Percentiles rank a stretch among this genome's conserved stretches.
These are phyloP conservation scores for Cryptococcus sp. DNA, from an alignment of 1,284 basidiomycete genomes.

Conservation along the genomic window DNA sequence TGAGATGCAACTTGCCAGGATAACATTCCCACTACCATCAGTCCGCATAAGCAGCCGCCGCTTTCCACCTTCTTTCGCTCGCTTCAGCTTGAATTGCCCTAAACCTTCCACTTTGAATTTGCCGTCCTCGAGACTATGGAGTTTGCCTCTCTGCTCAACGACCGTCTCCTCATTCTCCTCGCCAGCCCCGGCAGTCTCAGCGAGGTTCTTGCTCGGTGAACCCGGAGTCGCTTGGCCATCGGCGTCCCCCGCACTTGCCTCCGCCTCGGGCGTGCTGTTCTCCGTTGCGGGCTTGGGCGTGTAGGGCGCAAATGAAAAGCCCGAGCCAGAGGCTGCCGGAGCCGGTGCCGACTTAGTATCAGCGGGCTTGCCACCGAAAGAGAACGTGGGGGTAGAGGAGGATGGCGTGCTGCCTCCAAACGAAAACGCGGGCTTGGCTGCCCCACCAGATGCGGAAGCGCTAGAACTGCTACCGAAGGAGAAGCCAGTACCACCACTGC, in stretches of 20 bases:
- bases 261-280: constrained; percentile 17
- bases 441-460: constrained; percentile 15
- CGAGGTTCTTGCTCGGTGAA: constrained; percentile 37
- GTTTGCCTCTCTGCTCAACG: constrained; percentile 64
- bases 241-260: constrained; percentile 18
- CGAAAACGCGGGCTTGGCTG: constrained; percentile 27
- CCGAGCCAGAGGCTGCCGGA: constrained; percentile 1
- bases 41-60: constrained; percentile 47
- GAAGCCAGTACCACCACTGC: constrained; percentile 19
- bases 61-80: constrained; percentile 32
- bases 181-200: constrained; percentile 43
- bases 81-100: constrained; percentile 47
- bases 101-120: constrained; percentile 54
- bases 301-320: constrained; percentile 12
- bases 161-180: constrained; percentile 78
- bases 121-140: constrained; percentile 60
- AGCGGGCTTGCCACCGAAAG: constrained; percentile 34
- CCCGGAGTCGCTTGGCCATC: constrained; percentile 33
- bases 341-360: constrained; percentile 2
- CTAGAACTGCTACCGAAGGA: constrained; percentile 27
- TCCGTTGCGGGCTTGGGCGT: constrained; percentile 13
- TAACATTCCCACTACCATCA: constrained; percentile 44
- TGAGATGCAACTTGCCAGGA: constrained; percentile 35
- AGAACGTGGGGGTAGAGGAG: constrained; percentile 14
- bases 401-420: constrained; percentile 44